Percentiles rank a stretch among this genome's conserved stretches.
Evolutionary conservation across 306 rosid species (phyloP).

Genomic region (Begonia peltatifolia): DNA sequence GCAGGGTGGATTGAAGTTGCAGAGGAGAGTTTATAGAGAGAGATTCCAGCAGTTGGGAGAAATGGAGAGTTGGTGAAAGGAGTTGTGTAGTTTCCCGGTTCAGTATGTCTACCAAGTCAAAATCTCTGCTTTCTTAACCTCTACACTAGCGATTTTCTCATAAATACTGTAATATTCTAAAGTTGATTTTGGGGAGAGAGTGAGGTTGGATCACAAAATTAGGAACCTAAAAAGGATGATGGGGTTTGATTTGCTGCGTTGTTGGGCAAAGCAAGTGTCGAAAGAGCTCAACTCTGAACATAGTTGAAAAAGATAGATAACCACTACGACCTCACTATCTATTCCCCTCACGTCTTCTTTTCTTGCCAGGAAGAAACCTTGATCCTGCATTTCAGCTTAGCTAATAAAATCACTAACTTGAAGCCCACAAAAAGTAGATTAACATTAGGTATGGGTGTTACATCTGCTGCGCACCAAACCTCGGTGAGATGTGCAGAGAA

Average conservation of each 20-base stretch:
- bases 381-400: neutral
- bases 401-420: no score
- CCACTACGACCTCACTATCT: constrained; percentile 17
- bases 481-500: no score
- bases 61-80: constrained; percentile 12
- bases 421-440: neutral
- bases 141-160: neutral
- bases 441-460: constrained; percentile 47
- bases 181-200: no score
- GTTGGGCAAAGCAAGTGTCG: neutral
- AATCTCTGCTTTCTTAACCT: neutral
- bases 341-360: constrained; percentile 18
- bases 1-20: neutral
- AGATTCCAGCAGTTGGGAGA: constrained; percentile 14
- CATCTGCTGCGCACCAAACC: constrained; percentile 25
- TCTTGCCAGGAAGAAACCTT: neutral
- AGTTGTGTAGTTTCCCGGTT: constrained; percentile 8
- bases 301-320: constrained; percentile 5
- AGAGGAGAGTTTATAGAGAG: constrained; percentile 15
- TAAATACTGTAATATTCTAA: no score
- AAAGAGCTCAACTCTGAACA: no score
- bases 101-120: constrained; percentile 10
- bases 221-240: no score
- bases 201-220: no score
- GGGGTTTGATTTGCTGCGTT: neutral